A percentile compares a stretch with the other conserved stretches of the same genome.
Evolutionary conservation across 345 rosid species (phyloP).

Genomic region (Triadica sebifera): DNA sequence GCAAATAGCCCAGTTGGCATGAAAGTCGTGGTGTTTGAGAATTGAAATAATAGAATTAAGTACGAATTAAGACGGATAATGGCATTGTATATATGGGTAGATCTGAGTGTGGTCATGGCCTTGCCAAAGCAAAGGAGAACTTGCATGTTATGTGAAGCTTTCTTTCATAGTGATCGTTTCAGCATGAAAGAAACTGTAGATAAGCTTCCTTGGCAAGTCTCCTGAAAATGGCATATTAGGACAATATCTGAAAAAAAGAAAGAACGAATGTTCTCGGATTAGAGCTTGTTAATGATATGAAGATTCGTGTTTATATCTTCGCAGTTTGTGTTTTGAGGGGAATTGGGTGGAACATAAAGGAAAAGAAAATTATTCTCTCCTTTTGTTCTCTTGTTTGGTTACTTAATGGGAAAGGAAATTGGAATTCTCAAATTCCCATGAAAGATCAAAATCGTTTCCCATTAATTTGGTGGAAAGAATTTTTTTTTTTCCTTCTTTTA

Average conservation of each 20-base stretch:
- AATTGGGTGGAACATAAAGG: too few relatives aligned
- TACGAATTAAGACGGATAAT: conserved; percentile 1
- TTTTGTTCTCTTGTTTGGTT: too few relatives aligned
- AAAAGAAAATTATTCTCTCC: too few relatives aligned
- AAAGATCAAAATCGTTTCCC: too few relatives aligned
- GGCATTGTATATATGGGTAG: conserved; percentile 24
- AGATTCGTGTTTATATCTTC: too few relatives aligned
- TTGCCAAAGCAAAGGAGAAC: background rate
- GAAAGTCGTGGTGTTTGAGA: background rate
- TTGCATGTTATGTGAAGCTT: conserved; percentile 24
- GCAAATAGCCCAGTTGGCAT: conserved; percentile 17
- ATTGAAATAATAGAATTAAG: background rate
- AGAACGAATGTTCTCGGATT: background rate
- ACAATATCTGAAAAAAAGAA: too few relatives aligned
- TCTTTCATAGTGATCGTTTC: conserved; percentile 10
- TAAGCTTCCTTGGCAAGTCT: conserved; percentile 25
- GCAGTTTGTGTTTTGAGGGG: too few relatives aligned
- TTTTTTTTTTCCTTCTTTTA: too few relatives aligned
- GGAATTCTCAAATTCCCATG: too few relatives aligned
- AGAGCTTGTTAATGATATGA: too few relatives aligned
- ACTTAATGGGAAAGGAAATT: too few relatives aligned
- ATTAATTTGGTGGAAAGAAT: too few relatives aligned
- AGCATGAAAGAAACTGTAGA: conserved; percentile 23
- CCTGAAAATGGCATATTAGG: background rate
- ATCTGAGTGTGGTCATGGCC: background rate